phyloP scores from a whole-genome alignment of 495 filamentous ascomycete genomes.

The Podospora pseudoanserina region DNA sequence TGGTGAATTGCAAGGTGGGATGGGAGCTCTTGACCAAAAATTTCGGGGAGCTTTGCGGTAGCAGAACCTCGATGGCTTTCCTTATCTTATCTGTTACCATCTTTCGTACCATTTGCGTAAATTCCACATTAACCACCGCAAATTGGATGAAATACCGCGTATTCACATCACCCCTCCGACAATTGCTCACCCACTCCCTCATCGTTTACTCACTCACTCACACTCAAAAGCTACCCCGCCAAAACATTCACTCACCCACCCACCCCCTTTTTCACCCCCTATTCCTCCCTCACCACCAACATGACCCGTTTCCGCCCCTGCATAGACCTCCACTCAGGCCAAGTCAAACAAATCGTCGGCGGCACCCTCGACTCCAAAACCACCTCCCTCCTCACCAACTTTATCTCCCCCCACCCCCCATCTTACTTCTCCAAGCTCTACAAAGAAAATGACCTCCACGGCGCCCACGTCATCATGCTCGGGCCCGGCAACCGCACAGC shows the following conservation, averaged over 20 bases:
- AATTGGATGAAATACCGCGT: background rate
- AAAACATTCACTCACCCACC: background rate
- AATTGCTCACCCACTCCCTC: slow-evolving; percentile 10
- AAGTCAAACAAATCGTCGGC: slow-evolving; percentile 97
- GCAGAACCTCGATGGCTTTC: slow-evolving; percentile 15
- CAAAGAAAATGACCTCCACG: slow-evolving; percentile 62
- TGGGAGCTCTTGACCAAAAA: slow-evolving; percentile 10
- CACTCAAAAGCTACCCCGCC: background rate
- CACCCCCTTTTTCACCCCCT: slow-evolving; percentile 19
- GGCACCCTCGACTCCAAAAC: slow-evolving; percentile 73
- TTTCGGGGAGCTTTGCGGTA: background rate
- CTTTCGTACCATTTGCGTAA: background rate
- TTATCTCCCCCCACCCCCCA: slow-evolving; percentile 77
- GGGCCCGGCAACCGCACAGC: slow-evolving; percentile 81
- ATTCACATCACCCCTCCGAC: slow-evolving; percentile 14
- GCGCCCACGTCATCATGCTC: slow-evolving; percentile 94
- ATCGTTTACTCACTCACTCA: background rate
- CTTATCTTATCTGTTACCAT: slow-evolving; percentile 24
- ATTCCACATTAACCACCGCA: background rate
- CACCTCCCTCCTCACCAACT: slow-evolving; percentile 77
- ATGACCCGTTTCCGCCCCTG: slow-evolving; percentile 97
- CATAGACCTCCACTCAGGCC: slow-evolving; percentile 92
- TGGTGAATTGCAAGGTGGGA: background rate
- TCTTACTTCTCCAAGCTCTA: slow-evolving; percentile 78
- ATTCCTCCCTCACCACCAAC: slow-evolving; percentile 68